phyloP scores from a whole-genome alignment of 352 stramenopile species.

The Phytophthora pisi region DNA sequence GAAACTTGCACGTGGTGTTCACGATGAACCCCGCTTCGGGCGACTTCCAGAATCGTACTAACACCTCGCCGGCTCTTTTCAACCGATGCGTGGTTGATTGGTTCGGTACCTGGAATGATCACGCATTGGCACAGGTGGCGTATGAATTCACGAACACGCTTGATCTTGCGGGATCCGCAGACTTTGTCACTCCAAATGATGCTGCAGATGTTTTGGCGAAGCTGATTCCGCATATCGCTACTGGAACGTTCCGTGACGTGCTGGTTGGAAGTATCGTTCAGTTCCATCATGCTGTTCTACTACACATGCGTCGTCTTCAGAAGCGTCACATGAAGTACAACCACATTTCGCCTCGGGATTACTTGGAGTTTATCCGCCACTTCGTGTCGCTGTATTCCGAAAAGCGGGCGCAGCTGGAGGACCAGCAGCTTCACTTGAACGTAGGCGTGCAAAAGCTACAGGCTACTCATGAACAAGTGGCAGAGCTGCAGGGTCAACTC shows the following conservation, averaged over 20 bases:
- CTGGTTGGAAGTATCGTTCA: slow-evolving; percentile 87
- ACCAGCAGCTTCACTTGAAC: slow-evolving; percentile 98
- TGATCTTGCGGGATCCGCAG: slow-evolving; percentile 92
- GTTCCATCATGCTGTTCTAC: slow-evolving; percentile 86
- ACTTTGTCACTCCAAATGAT: slow-evolving; percentile 57
- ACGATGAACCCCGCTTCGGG: slow-evolving; percentile 99
- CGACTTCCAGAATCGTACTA: slow-evolving; percentile 96
- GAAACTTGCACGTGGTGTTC: slow-evolving; percentile 99
- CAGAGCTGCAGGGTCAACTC: slow-evolving; percentile 89
- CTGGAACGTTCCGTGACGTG: slow-evolving; percentile 75
- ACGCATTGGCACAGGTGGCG: slow-evolving; percentile 98
- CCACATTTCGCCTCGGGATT: slow-evolving; percentile 92
- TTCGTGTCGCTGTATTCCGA: slow-evolving; percentile 92
- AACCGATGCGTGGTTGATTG: slow-evolving; percentile 99
- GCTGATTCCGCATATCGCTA: slow-evolving; percentile 75
- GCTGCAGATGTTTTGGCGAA: slow-evolving; percentile 57
- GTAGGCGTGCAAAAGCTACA: slow-evolving; percentile 98
- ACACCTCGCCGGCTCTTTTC: slow-evolving; percentile 99
- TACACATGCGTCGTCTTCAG: slow-evolving; percentile 86
- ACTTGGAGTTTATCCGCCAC: slow-evolving; percentile 93
- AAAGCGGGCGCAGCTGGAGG: slow-evolving; percentile 92
- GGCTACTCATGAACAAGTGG: slow-evolving; percentile 98
- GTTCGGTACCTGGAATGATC: slow-evolving; percentile 99
- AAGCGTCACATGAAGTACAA: slow-evolving; percentile 90
- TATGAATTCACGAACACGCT: slow-evolving; percentile 97